phyloP scores from a whole-genome alignment of 768 basidiomycete species.

The Pulveroboletus sp. region DNA sequence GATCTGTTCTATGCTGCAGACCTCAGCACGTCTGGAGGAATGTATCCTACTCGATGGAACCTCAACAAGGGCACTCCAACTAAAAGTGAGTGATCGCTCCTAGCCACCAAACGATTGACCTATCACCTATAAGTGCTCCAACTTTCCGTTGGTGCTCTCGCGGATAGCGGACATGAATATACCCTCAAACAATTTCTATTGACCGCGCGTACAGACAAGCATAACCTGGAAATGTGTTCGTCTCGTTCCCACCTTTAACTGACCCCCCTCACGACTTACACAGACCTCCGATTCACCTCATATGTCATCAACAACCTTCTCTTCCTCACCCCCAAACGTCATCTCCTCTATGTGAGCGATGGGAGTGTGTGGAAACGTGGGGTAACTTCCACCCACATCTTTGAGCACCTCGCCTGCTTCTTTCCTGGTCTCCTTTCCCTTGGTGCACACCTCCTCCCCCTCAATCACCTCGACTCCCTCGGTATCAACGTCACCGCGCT shows the following conservation, averaged over 20 bases:
- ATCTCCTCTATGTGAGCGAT: conserved; percentile 58
- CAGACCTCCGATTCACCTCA: conserved; percentile 59
- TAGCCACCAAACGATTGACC: neutral
- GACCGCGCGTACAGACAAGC: conserved; percentile 56
- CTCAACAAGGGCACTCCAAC: conserved; percentile 39
- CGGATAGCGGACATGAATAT: conserved; percentile 76
- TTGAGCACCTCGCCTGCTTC: conserved; percentile 77
- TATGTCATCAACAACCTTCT: conserved; percentile 54
- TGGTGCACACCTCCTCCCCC: conserved; percentile 58
- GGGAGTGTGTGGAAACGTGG: conserved; percentile 21
- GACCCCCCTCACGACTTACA: neutral
- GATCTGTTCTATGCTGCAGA: conserved; percentile 43
- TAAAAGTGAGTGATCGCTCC: conserved; percentile 39
- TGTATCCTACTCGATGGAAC: conserved; percentile 61
- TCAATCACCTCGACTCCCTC: conserved; percentile 44
- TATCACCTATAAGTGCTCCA: conserved; percentile 22
- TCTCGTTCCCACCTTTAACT: neutral
- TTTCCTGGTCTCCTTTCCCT: conserved; percentile 72
- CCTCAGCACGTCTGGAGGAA: conserved; percentile 45
- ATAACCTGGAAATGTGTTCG: conserved; percentile 65
- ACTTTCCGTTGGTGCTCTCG: conserved; percentile 56
- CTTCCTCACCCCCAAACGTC: conserved; percentile 14
- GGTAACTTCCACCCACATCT: conserved; percentile 39
- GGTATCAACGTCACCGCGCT: conserved; percentile 44
- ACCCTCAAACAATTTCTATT: conserved; percentile 68